Conservation (phyloP, 2,329 filamentous ascomycete species). For the Fusarium nygamai region DNA sequence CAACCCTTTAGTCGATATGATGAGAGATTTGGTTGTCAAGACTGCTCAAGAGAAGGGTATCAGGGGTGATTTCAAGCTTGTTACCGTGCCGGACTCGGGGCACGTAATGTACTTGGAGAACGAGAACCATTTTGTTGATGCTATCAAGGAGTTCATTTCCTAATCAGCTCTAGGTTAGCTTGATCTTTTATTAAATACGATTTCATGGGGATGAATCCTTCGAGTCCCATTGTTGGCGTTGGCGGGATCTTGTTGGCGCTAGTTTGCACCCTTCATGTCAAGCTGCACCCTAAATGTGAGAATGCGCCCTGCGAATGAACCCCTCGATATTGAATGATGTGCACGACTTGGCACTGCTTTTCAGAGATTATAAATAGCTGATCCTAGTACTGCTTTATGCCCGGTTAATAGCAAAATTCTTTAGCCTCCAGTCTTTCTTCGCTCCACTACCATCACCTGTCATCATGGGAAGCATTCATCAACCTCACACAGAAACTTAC, state of each 20-base stretch:
- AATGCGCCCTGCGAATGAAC: neutral
- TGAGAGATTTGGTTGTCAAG: neutral
- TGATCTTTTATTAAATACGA: rapidly evolving
- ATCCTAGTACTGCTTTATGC: no score
- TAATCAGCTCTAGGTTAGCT: neutral
- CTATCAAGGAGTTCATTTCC: neutral
- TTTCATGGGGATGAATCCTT: rapidly evolving
- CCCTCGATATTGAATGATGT: neutral
- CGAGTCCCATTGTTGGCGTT: rapidly evolving
- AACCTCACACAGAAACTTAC: neutral
- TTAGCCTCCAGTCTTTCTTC: rapidly evolving
- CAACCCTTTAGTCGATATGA: neutral
- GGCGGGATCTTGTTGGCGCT: neutral
- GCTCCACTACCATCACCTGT: rapidly evolving
- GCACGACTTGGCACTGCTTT: rapidly evolving
- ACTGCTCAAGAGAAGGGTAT: neutral
- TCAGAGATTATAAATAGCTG: neutral
- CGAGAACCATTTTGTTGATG: neutral
- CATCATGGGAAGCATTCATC: neutral
- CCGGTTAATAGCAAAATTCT: rapidly evolving
- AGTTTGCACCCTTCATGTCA: constrained; percentile 14
- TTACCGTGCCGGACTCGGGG: neutral
- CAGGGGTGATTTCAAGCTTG: neutral
- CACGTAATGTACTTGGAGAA: constrained; percentile 15
- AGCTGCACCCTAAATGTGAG: neutral